A percentile compares a stretch with the other conserved stretches of the same genome.
phyloP scores from a whole-genome alignment of 177 flowering plant genomes.

The Vitis hybrid region DNA sequence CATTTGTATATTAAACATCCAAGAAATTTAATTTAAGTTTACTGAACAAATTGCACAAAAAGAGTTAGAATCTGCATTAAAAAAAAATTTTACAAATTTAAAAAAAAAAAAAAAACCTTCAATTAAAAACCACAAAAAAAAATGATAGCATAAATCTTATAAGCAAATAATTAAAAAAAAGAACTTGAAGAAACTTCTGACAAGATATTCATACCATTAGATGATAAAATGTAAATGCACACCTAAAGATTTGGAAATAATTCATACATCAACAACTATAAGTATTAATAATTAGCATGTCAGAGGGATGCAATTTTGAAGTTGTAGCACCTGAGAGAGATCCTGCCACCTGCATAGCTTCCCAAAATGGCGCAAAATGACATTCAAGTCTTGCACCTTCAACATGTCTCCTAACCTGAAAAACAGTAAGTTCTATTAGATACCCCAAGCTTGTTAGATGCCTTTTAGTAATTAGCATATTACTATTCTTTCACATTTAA shows the following conservation, averaged over 20 bases:
- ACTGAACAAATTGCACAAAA: no score
- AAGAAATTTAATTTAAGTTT: no score
- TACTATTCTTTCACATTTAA: neutral
- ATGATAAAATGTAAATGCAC: neutral
- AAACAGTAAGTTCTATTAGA: slow-evolving; percentile 1
- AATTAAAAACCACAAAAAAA: no score
- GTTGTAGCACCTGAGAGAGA: slow-evolving; percentile 54
- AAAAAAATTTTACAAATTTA: no score
- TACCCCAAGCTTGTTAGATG: neutral
- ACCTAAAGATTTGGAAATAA: neutral
- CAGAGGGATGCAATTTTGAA: neutral
- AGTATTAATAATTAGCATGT: neutral
- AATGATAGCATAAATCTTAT: no score
- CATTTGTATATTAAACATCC: no score
- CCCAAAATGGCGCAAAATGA: slow-evolving; percentile 65
- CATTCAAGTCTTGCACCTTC: slow-evolving; percentile 70
- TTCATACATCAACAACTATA: neutral
- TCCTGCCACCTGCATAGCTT: slow-evolving; percentile 50
- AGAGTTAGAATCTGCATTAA: no score
- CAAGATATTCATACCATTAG: neutral
- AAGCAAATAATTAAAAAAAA: no score
- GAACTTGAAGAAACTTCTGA: no score
- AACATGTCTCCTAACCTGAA: slow-evolving; percentile 55
- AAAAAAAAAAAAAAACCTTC: no score
- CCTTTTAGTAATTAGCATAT: neutral